Base-by-base conservation (phyloP, 1,284 basidiomycete species). In the Psilocybe mexicana region DNA sequence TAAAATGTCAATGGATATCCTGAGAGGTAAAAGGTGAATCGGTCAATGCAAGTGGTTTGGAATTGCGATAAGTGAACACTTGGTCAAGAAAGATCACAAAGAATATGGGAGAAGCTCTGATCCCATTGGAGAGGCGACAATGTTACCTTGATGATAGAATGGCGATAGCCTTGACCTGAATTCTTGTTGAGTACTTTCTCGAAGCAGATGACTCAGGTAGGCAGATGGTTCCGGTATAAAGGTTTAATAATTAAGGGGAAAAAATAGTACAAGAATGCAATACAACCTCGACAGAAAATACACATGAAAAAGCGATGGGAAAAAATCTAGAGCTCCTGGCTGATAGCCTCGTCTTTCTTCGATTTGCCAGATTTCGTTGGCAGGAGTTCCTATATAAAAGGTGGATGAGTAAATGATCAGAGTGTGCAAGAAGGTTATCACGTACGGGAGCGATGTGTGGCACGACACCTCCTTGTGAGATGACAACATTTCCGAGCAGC, bases 401-500 rank as follows among this genome's bases (percentile, higher is more conserved):
- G 4, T 38, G 7, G 12, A 40, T 55, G 18, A 55, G 45, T 11
- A 3, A 28, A 12, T 11, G 45, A 61, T 61, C 46, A 40, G 18
- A 18, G 18, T 18, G 53, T 18, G 26, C 40, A 40, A 33, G 33
- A 6, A 4, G 30, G 40, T 35, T 12, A 43, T 18, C 40, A 69
- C 70, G 18, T 68, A 73, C 72, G 11, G 72, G 71, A 58, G 73
- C 72, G 55, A 87, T 87, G 65, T 83, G 81, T 52, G 93, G 93
- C 44, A 95, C 86, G 58, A 95, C 93, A 86, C 93, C 93, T 78
- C 93, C 93, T 70, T 95, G 92, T 25, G 89, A 92, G 78, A 95
- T 94, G 70, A 92, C 87, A 63, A 94, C 93, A 66, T 87, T 82
- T 50, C 93, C 92, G 48, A 95, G 82, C 46, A 93, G 84, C 69